Base-by-base conservation (phyloP, 1,139 yeast genomes). In the Yamadazyma sp. region DNA sequence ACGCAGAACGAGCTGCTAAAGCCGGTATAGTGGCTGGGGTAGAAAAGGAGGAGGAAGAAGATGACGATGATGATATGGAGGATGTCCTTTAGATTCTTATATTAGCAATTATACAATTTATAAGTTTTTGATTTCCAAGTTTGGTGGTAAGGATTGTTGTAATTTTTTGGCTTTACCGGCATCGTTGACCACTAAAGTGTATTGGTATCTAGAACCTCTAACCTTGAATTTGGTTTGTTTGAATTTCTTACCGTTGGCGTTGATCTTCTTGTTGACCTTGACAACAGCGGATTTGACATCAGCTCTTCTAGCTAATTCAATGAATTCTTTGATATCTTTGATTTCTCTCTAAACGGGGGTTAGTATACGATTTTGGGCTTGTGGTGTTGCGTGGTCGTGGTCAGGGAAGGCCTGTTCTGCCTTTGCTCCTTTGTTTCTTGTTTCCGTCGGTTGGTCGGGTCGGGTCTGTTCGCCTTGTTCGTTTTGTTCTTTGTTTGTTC, bases 141-240 rank as follows among this genome's bases (percentile, higher is more conserved):
- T 82, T 70, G 97, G 96, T 73, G 97, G 97, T 68, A 92, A 82
- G 64, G 97, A 86, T 81, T 92, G 97, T 69, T 87, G 86, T 76
- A 92, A 82, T 82, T 92, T 94, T 84, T 87, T 86, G 64, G 97
- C 98, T 83, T 89, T 90, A 71, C 89, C 86, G 67, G 90, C 87
- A 73, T 94, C 98, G 78, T 86, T 82, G 64, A 92, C 92, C 61
- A 86, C 86, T 73, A 92, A 82, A 63, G 98, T 92, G 88, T 92
- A 92, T 67, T 88, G 84, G 81, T 86, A 74, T 73, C 80, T 87
- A 56, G 96, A 66, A 72, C 97, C 96, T 82, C 98, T 88, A 67
- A 92, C 89, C 88, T 94, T 92, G 92, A 92, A 92, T 79, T 92
- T 92, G 80, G 97, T 89, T 76, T 86, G 90, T 76, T 85, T 84